These are phyloP conservation scores for Xylariaceae sp. DNA, from an alignment of 2,329 filamentous ascomycete genomes.

Conservation along the genomic window DNA sequence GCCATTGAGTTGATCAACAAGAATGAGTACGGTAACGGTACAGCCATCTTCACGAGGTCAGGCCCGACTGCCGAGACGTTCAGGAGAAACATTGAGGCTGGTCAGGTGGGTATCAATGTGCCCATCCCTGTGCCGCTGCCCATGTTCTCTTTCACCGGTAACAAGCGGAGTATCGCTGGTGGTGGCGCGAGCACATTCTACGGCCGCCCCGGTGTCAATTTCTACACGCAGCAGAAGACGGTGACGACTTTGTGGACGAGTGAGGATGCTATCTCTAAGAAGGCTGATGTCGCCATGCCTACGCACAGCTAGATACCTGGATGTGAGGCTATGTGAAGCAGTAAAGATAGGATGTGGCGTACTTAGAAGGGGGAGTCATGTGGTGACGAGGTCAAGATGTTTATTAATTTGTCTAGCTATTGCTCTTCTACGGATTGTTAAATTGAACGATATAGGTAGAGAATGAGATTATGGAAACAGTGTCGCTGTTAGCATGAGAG, in stretches of 20 bases:
- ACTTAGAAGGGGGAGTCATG: too few species aligned
- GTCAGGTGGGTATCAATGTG: constrained; percentile 82
- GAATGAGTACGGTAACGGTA: constrained; percentile 84
- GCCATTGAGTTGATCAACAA: constrained; percentile 76
- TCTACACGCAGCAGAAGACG: constrained; percentile 97
- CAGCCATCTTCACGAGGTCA: constrained; percentile 76
- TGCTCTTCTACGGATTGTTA: too few species aligned
- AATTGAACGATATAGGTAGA: too few species aligned
- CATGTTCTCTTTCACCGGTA: constrained; percentile 68
- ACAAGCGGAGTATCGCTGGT: constrained; percentile 88
- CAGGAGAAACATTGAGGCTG: constrained; percentile 75
- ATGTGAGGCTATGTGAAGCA: background rate
- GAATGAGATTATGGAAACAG: too few species aligned
- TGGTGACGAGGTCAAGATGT: too few species aligned
- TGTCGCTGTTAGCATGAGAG: too few species aligned
- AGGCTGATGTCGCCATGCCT: constrained; percentile 87
- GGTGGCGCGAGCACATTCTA: constrained; percentile 94
- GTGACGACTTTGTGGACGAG: constrained; percentile 88
- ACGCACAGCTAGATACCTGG: constrained; percentile 35
- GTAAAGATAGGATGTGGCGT: background rate
- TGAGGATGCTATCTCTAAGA: constrained; percentile 77
- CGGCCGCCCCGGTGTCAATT: constrained; percentile 83
- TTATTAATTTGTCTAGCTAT: too few species aligned
- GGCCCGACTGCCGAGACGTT: constrained; percentile 73
- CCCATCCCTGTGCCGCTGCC: constrained; percentile 68